Evolutionary conservation across 208 protist species (phyloP).

Genomic region (Entamoeba histolytica): DNA sequence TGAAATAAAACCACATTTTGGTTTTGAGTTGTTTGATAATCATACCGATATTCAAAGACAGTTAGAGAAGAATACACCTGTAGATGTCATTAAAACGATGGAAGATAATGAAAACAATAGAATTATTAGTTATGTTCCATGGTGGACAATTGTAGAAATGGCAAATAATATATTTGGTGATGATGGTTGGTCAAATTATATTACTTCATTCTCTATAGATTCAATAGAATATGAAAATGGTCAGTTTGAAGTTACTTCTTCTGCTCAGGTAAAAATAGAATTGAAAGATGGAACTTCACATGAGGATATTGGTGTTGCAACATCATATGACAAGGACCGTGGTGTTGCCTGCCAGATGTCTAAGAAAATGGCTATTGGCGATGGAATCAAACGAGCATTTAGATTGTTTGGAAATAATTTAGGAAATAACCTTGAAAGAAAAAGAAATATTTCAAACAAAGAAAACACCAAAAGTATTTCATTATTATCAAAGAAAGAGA

Average conservation of each 20-base stretch:
- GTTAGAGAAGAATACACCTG: too few relatives aligned
- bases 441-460: too few relatives aligned
- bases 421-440: conserved; percentile 2
- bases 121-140: conserved; percentile 4
- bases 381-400: conserved; percentile 13
- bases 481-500: too few relatives aligned
- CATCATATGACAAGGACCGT: background rate
- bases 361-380: conserved; percentile 10
- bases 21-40: too few relatives aligned
- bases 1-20: too few relatives aligned
- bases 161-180: conserved; percentile 20
- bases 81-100: too few relatives aligned
- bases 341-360: background rate
- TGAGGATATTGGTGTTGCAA: conserved; percentile 15
- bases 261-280: conserved; percentile 3
- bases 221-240: conserved; percentile 2
- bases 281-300: conserved; percentile 7
- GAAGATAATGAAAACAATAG: background rate
- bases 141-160: background rate
- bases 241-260: background rate
- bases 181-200: conserved; percentile 5
- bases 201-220: background rate
- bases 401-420: conserved; percentile 15
- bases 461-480: too few relatives aligned
- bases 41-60: too few relatives aligned